These are phyloP conservation scores for Ophiostoma perfectum DNA, from an alignment of 2,329 filamentous ascomycete genomes.

Conservation along the genomic window DNA sequence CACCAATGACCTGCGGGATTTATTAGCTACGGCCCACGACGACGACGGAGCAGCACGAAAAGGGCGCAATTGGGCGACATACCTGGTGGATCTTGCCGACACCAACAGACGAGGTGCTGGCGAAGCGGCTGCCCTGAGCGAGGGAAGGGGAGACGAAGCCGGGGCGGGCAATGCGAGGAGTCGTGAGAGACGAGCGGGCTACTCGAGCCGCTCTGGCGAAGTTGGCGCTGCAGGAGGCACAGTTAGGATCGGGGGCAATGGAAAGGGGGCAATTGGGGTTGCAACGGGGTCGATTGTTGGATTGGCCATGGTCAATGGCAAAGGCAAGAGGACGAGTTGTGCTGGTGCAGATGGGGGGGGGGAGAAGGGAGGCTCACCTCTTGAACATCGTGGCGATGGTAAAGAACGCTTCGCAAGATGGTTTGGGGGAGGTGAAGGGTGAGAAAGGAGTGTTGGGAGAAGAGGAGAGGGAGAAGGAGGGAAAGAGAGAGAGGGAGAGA, in stretches of 20 bases:
- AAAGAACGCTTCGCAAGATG: constrained; percentile 25
- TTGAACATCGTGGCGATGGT: constrained; percentile 65
- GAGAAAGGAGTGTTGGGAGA: constrained; percentile 15
- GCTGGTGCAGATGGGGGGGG: constrained; percentile 27
- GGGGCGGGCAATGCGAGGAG: constrained; percentile 53
- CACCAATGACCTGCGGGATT: constrained; percentile 81
- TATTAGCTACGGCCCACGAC: constrained; percentile 26
- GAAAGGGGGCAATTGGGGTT: background rate
- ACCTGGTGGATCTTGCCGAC: constrained; percentile 67
- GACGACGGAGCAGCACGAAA: background rate
- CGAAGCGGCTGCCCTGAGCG: constrained; percentile 48
- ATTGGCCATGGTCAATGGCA: background rate
- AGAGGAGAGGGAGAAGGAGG: constrained; percentile 7
- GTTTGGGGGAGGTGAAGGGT: constrained; percentile 15
- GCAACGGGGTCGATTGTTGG: background rate
- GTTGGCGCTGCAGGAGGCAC: constrained; percentile 47
- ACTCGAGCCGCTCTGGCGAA: constrained; percentile 53
- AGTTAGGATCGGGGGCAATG: background rate
- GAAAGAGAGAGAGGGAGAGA: constrained; percentile 9
- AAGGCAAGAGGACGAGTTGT: background rate
- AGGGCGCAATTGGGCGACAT: constrained; percentile 31
- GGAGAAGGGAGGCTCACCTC: constrained; percentile 52
- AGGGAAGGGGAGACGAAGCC: constrained; percentile 29
- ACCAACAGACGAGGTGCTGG: constrained; percentile 53
- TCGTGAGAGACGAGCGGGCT: constrained; percentile 53